These are phyloP conservation scores for Colletotrichum higginsianum DNA, from an alignment of 2,329 filamentous ascomycete genomes.

Conservation along the genomic window DNA sequence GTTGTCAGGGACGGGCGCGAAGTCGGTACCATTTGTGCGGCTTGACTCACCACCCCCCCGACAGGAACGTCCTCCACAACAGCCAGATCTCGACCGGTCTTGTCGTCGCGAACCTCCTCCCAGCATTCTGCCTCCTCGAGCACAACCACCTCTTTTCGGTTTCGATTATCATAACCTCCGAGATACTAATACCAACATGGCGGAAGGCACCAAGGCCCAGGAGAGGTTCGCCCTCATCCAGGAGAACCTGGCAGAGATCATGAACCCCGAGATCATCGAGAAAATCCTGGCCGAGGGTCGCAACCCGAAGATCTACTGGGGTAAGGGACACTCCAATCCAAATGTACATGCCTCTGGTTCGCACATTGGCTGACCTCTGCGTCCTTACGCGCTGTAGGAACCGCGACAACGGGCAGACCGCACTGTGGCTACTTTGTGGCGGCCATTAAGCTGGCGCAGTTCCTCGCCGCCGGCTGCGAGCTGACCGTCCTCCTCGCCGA, in stretches of 20 bases:
- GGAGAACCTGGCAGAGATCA: slow-evolving; percentile 84
- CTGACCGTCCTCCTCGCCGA: slow-evolving; percentile 84
- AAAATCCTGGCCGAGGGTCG: slow-evolving; percentile 79
- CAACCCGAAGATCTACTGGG: slow-evolving; percentile 88
- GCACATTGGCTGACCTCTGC: slow-evolving; percentile 31
- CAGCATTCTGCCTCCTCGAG: neutral
- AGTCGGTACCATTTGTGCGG: slow-evolving; percentile 32
- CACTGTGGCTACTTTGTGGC: slow-evolving; percentile 93
- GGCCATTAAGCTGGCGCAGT: slow-evolving; percentile 90
- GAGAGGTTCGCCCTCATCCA: slow-evolving; percentile 83
- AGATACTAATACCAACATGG: slow-evolving; percentile 41
- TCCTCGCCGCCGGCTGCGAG: slow-evolving; percentile 87
- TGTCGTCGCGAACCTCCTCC: slow-evolving; percentile 3
- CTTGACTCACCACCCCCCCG: slow-evolving; percentile 31
- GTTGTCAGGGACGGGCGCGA: slow-evolving; percentile 2
- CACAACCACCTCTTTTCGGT: neutral
- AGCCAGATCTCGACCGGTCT: slow-evolving; percentile 2
- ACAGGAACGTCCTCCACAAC: slow-evolving; percentile 13
- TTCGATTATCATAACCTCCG: neutral
- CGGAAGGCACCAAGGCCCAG: slow-evolving; percentile 57
- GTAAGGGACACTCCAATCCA: slow-evolving; percentile 53
- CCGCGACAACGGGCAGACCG: slow-evolving; percentile 87
- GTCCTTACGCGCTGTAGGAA: slow-evolving; percentile 62
- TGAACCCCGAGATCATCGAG: slow-evolving; percentile 89
- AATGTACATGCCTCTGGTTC: neutral